Evolutionary conservation across 1,284 basidiomycete genomes (phyloP).

Genomic region (Irpex rosettiformis): DNA sequence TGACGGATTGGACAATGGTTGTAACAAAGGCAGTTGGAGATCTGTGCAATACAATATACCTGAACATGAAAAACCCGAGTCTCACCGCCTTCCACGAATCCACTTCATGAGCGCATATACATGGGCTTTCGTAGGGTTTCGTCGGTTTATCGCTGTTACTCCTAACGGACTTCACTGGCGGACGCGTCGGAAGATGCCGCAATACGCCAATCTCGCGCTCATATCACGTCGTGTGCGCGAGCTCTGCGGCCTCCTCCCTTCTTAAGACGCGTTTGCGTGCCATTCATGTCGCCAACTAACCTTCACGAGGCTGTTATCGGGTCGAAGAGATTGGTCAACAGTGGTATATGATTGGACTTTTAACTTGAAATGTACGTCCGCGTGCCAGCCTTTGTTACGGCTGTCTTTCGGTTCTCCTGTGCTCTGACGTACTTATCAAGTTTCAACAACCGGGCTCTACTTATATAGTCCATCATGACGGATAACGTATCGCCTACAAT

Average conservation of each 20-base stretch:
- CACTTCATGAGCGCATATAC: too few relatives aligned
- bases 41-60: too few relatives aligned
- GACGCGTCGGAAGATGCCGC: neutral
- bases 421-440: neutral
- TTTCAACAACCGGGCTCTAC: neutral
- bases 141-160: neutral
- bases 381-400: neutral
- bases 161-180: neutral
- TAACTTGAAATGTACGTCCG: neutral
- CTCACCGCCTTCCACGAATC: too few relatives aligned
- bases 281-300: neutral
- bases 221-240: neutral
- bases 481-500: constrained; percentile 1
- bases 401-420: neutral
- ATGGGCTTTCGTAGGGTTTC: neutral
- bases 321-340: neutral
- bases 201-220: neutral
- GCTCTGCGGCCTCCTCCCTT: neutral
- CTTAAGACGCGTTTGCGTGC: neutral
- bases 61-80: too few relatives aligned
- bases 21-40: too few relatives aligned
- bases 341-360: neutral
- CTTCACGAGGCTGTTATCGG: neutral
- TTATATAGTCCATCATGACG: neutral
- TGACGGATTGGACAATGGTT: too few relatives aligned